Base-by-base conservation (phyloP, 202 grass and related monocot species). In the Carex arenaria region DNA sequence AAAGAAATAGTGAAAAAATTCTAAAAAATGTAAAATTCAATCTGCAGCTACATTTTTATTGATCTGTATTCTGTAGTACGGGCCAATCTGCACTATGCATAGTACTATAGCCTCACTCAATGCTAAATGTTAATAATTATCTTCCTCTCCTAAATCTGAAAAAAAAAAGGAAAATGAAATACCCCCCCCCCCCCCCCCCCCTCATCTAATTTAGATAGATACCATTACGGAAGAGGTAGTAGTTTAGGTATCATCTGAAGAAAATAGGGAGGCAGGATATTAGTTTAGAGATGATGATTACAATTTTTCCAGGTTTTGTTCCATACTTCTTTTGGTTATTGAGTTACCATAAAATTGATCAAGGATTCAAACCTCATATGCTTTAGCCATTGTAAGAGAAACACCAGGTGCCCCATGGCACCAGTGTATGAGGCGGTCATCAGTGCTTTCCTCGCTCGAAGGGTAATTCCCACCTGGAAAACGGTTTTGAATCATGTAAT, bases 381-480 rank as follows among this genome's bases (percentile, higher is more conserved):
- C 92, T 87, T 91, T 98, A 55, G 85, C 54, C 0, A 98, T 83
- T 1, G 92, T 93, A 79, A 98, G 87, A 84, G 89, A 85, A 86
- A 98, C 89, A 60, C 92, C 95, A 66, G 92, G 92, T 55, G 95
- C 92, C 31, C 95, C 95, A 85, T 98, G 95, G 73, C 95, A 98
- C 95, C 95, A 98, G 49, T 98, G 95, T 69, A 93, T 86, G 1
- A 98, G 85, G 12, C 76, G 84, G 61, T 98, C 95, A 1, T 84
- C 86, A 38, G 85, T 84, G 0, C 78, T 91, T 60, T 86, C 92
- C 83, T 94, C 95, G 28, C 87, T 93, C 1, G 86, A 93, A 22
- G 86, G 92, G 42, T 90, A 98, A 80, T 98, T 98, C 22, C 95
- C 92, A 74, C 89, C 67, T 30, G 87, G 87, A 82, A 91, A 98